Conservation (phyloP, 306 rosid genomes). For the barrel medic (Medicago truncatula) region MtrunA17r5.0-ANR NC_053042.1:56672001-56672500, state of each 20-base stretch:
- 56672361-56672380: too few relatives aligned
- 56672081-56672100: background rate
- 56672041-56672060: constrained; percentile 78
- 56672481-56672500: constrained; percentile 72
- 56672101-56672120: constrained; percentile 65
- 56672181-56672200: background rate
- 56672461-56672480: constrained; percentile 54
- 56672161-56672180: background rate
- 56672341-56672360: too few relatives aligned
- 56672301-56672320: background rate
- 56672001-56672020: constrained; percentile 81
- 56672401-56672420: constrained; percentile 64
- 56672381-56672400: constrained; percentile 8
- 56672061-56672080: constrained; percentile 62
- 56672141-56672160: constrained; percentile 72
- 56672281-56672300: background rate
- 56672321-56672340: constrained; percentile 45
- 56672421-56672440: constrained; percentile 64
- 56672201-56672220: constrained; percentile 13
- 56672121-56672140: constrained; percentile 68
- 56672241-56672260: constrained; percentile 33
- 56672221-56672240: constrained; percentile 14
- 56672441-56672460: constrained; percentile 40
- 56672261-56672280: background rate
- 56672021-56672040: constrained; percentile 87